phyloP scores from a whole-genome alignment of 202 grass and related monocot species.

The Eragrostis tef region DNA sequence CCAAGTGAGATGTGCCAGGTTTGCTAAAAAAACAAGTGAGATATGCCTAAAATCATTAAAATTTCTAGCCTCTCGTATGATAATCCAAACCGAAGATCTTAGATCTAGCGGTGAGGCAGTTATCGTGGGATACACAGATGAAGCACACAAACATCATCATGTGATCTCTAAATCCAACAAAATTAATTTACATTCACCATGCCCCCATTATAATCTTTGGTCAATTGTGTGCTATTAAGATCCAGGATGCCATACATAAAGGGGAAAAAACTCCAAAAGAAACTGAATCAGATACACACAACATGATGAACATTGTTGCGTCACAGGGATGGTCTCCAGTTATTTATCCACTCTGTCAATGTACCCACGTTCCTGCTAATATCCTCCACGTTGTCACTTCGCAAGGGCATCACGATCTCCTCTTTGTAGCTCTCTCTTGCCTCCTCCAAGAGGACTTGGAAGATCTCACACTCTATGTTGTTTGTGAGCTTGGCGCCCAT shows the following conservation, averaged over 20 bases:
- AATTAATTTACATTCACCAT: neutral
- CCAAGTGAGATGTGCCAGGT: too few species aligned
- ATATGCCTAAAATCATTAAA: too few species aligned
- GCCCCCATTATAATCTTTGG: neutral
- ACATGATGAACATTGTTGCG: neutral
- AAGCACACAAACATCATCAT: neutral
- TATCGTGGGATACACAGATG: too few species aligned
- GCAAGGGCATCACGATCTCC: conserved; percentile 76
- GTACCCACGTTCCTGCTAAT: conserved; percentile 77
- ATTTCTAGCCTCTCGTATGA: too few species aligned
- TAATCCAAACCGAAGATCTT: too few species aligned
- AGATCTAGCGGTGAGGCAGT: too few species aligned
- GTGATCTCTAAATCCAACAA: neutral
- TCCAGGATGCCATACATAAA: neutral
- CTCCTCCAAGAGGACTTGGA: conserved; percentile 90
- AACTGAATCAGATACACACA: neutral
- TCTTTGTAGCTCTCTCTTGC: conserved; percentile 80
- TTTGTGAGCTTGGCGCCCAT: conserved; percentile 86
- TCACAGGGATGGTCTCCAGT: conserved; percentile 64
- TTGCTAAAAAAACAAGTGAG: too few species aligned
- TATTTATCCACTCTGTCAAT: conserved; percentile 77
- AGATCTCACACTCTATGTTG: conserved; percentile 96
- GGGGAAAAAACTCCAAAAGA: neutral
- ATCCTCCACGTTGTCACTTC: conserved; percentile 83
- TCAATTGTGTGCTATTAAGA: neutral